Conservation (phyloP, 2,329 filamentous ascomycete species). For the Metarhizium rileyi region DNA sequence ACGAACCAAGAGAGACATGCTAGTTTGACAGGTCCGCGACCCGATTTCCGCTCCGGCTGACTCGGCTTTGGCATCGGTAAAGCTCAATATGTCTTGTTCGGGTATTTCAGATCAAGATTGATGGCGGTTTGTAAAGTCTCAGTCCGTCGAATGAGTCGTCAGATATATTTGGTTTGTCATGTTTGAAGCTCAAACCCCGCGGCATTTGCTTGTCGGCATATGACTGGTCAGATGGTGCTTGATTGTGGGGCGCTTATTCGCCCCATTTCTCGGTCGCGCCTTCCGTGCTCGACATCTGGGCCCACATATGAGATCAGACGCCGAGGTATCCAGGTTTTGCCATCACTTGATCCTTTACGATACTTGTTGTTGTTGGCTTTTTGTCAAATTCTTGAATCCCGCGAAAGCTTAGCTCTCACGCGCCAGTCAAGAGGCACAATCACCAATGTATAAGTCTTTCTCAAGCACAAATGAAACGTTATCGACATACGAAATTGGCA, state of each 20-base stretch:
- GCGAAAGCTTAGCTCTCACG: too few species aligned
- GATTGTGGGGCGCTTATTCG: not conserved
- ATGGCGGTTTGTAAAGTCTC: not conserved
- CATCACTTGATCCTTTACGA: too few species aligned
- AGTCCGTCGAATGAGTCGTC: not conserved
- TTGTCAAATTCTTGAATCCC: too few species aligned
- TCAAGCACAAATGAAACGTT: too few species aligned
- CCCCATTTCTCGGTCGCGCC: not conserved
- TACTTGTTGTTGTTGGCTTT: too few species aligned
- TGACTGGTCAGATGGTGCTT: not conserved
- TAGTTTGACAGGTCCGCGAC: conserved; percentile 1
- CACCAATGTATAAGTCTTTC: too few species aligned
- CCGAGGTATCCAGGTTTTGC: not conserved
- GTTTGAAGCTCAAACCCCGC: not conserved
- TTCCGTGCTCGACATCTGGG: not conserved
- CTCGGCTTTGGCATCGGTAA: not conserved
- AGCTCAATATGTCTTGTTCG: not conserved
- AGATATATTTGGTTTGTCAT: not conserved
- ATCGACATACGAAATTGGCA: too few species aligned
- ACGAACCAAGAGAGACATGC: conserved; percentile 2
- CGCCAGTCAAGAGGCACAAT: too few species aligned
- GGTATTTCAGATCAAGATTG: not conserved
- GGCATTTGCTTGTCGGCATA: not conserved
- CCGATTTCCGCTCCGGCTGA: not conserved
- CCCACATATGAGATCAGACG: not conserved